Evolutionary conservation across 1,284 basidiomycete genomes (phyloP).

Genomic region (Trametes sp.): DNA sequence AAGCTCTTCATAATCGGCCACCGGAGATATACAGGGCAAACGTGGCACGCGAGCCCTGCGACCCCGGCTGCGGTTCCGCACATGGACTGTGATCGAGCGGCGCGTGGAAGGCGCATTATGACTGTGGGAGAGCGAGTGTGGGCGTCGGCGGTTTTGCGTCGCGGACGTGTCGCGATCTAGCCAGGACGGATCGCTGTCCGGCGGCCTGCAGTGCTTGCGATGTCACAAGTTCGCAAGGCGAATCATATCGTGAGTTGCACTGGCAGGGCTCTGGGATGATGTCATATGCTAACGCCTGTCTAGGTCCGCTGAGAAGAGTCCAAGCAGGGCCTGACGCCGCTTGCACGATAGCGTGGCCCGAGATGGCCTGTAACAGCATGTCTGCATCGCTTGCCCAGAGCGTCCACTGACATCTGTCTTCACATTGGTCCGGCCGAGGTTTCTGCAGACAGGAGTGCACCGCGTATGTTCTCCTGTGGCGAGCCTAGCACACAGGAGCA

Average conservation of each 20-base stretch:
- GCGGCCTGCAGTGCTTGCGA: slow-evolving; percentile 14
- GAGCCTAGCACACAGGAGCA: background rate
- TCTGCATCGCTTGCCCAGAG: background rate
- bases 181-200: background rate
- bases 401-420: background rate
- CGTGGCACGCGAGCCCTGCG: slow-evolving; percentile 5
- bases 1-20: slow-evolving; percentile 6
- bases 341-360: slow-evolving; percentile 12
- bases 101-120: slow-evolving; percentile 3
- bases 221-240: slow-evolving; percentile 19
- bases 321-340: slow-evolving; percentile 12
- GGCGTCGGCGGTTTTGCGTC: slow-evolving; percentile 13
- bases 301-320: slow-evolving; percentile 24
- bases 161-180: slow-evolving; percentile 8
- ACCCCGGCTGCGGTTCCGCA: slow-evolving; percentile 5
- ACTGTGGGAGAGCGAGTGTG: slow-evolving; percentile 12
- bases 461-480: background rate
- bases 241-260: slow-evolving; percentile 28
- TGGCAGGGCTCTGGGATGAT: background rate
- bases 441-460: slow-evolving; percentile 3
- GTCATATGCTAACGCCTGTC: slow-evolving; percentile 5
- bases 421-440: slow-evolving; percentile 10
- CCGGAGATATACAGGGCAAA: background rate
- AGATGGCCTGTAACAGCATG: background rate
- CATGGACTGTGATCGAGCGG: background rate